Evolutionary conservation across 1,139 yeast genomes (phyloP).

Genomic region (Spathaspora sp.): DNA sequence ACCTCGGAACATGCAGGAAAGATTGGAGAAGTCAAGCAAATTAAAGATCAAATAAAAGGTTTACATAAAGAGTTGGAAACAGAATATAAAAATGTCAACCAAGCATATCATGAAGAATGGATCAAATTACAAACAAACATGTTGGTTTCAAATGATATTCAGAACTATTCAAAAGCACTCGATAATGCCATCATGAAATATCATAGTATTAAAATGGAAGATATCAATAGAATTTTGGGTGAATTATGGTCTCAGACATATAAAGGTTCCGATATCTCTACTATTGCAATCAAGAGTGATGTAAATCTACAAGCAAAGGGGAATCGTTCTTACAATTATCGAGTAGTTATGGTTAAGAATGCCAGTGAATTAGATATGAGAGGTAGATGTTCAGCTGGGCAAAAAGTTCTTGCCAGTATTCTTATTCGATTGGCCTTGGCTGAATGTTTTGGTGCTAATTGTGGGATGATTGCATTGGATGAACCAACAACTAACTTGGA

Average conservation of each 20-base stretch:
- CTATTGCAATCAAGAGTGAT: conserved; percentile 84
- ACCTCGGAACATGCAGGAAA: conserved; percentile 75
- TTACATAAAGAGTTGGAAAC: conserved; percentile 59
- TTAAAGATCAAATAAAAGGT: conserved; percentile 66
- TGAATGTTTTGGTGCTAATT: conserved; percentile 91
- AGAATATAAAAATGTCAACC: conserved; percentile 70
- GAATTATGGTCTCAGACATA: conserved; percentile 94
- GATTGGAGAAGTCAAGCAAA: conserved; percentile 82
- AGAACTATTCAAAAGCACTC: conserved; percentile 77
- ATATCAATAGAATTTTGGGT: conserved; percentile 81
- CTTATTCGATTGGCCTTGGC: conserved; percentile 89
- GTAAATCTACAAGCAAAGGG: conserved; percentile 58
- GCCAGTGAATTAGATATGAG: conserved; percentile 95
- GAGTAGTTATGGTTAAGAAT: conserved; percentile 94
- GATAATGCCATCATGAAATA: conserved; percentile 94
- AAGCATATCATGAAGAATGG: conserved; percentile 66
- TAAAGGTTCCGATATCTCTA: conserved; percentile 92
- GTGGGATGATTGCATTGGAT: conserved; percentile 94
- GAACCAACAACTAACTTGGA: conserved; percentile 98
- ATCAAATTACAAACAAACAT: conserved; percentile 74
- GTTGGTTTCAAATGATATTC: conserved; percentile 81
- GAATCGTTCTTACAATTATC: conserved; percentile 79
- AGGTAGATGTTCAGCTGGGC: conserved; percentile 98
- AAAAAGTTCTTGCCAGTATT: conserved; percentile 89
- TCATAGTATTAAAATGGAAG: conserved; percentile 90